Evolutionary conservation across 352 stramenopile species (phyloP).

Genomic region (Hyaloperonospora brassicae): DNA sequence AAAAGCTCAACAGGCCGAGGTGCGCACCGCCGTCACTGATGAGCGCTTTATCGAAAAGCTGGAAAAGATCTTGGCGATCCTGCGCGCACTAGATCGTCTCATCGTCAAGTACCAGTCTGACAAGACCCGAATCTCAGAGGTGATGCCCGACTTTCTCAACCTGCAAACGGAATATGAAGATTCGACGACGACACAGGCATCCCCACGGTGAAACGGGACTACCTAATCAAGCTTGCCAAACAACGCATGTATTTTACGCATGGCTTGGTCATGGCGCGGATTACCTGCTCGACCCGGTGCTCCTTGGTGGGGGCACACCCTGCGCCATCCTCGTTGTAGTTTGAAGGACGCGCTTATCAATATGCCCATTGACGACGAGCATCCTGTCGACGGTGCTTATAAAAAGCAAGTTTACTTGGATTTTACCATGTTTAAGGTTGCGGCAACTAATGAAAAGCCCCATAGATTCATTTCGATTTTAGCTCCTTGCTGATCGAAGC

Average conservation of each 20-base stretch:
- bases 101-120: not conserved
- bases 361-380: too few relatives aligned
- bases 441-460: not conserved
- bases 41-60: not conserved
- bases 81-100: not conserved
- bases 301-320: too few relatives aligned
- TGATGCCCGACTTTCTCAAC: too few relatives aligned
- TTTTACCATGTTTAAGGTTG: not conserved
- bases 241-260: not conserved
- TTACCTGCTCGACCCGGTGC: not conserved
- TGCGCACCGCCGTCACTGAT: too few relatives aligned
- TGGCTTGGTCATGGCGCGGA: not conserved
- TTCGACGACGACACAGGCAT: not conserved
- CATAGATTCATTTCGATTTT: not conserved
- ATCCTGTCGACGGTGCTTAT: not conserved
- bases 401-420: not conserved
- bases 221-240: not conserved
- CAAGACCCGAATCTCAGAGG: not conserved
- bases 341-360: too few relatives aligned
- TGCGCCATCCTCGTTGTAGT: too few relatives aligned
- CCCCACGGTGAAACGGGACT: not conserved
- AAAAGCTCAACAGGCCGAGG: too few relatives aligned
- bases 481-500: not conserved
- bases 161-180: not conserved
- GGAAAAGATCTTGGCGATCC: too few relatives aligned